Conservation (phyloP, 768 basidiomycete genomes). For the Amanita inopinata region DNA sequence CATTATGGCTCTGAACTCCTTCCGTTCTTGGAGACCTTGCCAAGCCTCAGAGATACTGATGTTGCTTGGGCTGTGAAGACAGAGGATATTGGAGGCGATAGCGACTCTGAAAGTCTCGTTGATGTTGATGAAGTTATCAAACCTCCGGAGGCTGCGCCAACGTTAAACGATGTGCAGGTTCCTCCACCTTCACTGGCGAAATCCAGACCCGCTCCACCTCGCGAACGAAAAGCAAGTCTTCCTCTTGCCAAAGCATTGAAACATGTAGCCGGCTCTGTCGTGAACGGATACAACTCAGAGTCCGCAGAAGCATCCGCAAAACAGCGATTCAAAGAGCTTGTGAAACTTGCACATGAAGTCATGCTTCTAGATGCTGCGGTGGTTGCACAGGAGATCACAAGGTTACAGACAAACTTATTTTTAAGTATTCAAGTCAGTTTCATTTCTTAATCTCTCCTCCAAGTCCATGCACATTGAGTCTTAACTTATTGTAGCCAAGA, state of each 20-base stretch:
- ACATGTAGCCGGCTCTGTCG: constrained; percentile 20
- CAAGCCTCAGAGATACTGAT: constrained; percentile 58
- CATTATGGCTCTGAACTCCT: constrained; percentile 81
- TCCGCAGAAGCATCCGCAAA: constrained; percentile 35
- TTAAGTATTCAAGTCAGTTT: constrained; percentile 57
- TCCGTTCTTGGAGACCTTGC: constrained; percentile 65
- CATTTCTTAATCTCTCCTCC: constrained; percentile 8
- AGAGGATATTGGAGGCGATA: constrained; percentile 52
- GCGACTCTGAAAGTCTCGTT: constrained; percentile 44
- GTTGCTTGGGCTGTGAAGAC: constrained; percentile 65
- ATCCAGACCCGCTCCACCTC: constrained; percentile 20
- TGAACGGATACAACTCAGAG: constrained; percentile 20
- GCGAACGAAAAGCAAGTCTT: constrained; percentile 65
- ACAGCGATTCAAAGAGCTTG: constrained; percentile 54
- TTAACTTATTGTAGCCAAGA: constrained; percentile 47
- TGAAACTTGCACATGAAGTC: constrained; percentile 48
- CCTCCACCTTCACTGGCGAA: constrained; percentile 15
- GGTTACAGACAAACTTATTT: constrained; percentile 60
- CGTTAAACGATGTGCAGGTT: constrained; percentile 7
- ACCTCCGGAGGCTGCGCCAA: constrained; percentile 20
- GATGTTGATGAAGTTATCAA: constrained; percentile 46
- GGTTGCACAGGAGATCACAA: constrained; percentile 82
- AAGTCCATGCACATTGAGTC: constrained; percentile 9
- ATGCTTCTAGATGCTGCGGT: constrained; percentile 47
- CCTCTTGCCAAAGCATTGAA: constrained; percentile 43